phyloP scores from a whole-genome alignment of 192 early-diverging fungal genomes.

The Backusella luteola region DNA sequence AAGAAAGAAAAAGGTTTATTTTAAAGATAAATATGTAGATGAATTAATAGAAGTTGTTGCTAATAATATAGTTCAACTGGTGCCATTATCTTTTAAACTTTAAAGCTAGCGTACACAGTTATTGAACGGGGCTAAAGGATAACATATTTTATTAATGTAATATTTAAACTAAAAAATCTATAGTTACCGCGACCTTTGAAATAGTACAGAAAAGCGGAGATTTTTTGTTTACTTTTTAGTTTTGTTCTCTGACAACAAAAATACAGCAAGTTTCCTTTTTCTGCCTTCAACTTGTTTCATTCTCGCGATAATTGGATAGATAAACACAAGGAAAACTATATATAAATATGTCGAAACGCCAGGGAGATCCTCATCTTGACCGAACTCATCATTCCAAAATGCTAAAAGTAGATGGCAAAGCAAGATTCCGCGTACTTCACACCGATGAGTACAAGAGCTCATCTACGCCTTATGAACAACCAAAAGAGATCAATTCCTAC shows the following conservation, averaged over 20 bases:
- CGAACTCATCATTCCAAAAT: not conserved
- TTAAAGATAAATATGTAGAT: too few species aligned
- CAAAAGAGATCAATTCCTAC: slow-evolving; percentile 62
- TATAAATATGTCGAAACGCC: slow-evolving; percentile 3
- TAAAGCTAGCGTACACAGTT: too few species aligned
- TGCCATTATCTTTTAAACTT: too few species aligned
- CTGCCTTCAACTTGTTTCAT: not conserved
- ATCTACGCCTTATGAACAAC: slow-evolving; percentile 54
- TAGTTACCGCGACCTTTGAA: too few species aligned
- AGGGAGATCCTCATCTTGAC: not conserved
- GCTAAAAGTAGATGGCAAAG: not conserved
- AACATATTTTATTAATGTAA: too few species aligned
- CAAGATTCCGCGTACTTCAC: slow-evolving; percentile 23
- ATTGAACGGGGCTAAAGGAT: too few species aligned
- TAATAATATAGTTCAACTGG: too few species aligned
- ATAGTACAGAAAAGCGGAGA: too few species aligned
- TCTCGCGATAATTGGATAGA: not conserved
- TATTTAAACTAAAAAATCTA: too few species aligned
- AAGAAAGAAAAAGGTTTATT: too few species aligned
- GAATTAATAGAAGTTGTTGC: too few species aligned
- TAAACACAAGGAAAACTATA: not conserved
- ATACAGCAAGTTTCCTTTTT: not conserved
- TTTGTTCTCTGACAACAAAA: not conserved
- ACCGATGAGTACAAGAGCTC: slow-evolving; percentile 33
- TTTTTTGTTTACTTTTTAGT: not conserved